Base-by-base conservation (phyloP, 73 alveolate species). In the Loxodes magnus region DNA sequence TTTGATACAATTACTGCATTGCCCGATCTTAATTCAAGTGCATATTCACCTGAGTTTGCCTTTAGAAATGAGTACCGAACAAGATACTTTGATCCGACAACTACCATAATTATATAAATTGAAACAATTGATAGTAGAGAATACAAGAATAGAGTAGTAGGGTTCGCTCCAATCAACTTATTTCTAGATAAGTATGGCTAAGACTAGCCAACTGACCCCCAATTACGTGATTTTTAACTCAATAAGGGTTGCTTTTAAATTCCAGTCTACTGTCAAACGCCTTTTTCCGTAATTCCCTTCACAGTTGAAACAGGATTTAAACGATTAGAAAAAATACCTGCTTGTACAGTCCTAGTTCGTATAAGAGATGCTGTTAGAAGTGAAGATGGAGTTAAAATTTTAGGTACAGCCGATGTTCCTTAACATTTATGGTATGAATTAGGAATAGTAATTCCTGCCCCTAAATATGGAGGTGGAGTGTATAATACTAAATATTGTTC, bases 241-340 rank as follows among this genome's bases (percentile, higher is more conserved):
- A 41, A 63, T 51, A 79, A 78, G 30, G 96, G 96, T 2, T 16
- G 17, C 25, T 84, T 68, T 49, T 58, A 84, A 50, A 17, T 84
- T 4, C 96, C 93, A 25, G 56, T 84, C 0, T 80, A 37, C 54
- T 74, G 84, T 12, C 61, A 84, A 60, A 85, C 74, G 23, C 96
- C 96, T 2, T 53, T 76, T 10, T 60, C 61, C 24, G 56, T 52
- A 14, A 71, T 72, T 17, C 90, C 90, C 5, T 74, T 84, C 33
- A 67, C 64, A 15, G 43, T 77, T 50, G 74, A 48, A 39, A 67
- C 73, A 24, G n/a, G n/a, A n/a, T 50, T 79, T 30, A 60, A 46
- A 38, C 35, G 61, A 31, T 60, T 84, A 27, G 96, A 84, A 44
- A 67, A 61, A 37, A 44, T 84, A 12, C 93, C 93, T 4, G 61